A percentile compares a stretch with the other conserved stretches of the same genome.
These are phyloP conservation scores for Tylopilus balloui DNA, from an alignment of 768 basidiomycete species.

Conservation along the genomic window DNA sequence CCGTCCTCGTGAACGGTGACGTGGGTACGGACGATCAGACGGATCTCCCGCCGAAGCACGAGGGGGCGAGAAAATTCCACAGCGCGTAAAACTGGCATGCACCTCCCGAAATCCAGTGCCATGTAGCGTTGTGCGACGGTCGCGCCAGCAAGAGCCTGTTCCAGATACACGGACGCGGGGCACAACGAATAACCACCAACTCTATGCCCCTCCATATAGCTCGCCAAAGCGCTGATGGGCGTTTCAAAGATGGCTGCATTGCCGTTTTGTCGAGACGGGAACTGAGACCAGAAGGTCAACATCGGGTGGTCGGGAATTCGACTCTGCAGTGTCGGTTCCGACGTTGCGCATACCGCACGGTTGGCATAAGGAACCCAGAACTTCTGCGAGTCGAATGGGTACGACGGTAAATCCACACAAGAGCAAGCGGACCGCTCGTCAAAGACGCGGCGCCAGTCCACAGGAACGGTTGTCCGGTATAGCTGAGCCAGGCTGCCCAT, in stretches of 20 bases:
- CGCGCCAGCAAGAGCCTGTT: constrained; percentile 48
- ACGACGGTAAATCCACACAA: constrained; percentile 55
- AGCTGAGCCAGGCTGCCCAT: constrained; percentile 44
- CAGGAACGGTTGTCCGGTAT: constrained; percentile 36
- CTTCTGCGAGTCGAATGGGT: constrained; percentile 52
- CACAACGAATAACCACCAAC: constrained; percentile 55
- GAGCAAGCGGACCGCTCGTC: constrained; percentile 37
- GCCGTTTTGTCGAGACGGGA: constrained; percentile 33
- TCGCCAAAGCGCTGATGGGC: constrained; percentile 40
- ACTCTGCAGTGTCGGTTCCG: constrained; percentile 2
- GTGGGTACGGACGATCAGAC: constrained; percentile 35
- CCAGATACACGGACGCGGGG: constrained; percentile 63
- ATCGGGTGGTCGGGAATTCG: constrained; percentile 31
- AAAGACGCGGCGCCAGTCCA: constrained; percentile 58
- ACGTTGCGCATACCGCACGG: not conserved
- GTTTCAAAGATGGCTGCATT: constrained; percentile 51
- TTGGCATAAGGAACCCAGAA: constrained; percentile 56
- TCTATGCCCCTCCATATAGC: constrained; percentile 51
- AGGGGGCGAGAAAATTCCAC: constrained; percentile 53
- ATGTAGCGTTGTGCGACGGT: constrained; percentile 34
- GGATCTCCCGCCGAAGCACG: constrained; percentile 37
- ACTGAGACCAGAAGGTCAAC: constrained; percentile 40
- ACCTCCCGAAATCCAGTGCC: constrained; percentile 30
- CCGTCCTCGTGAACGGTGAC: constrained; percentile 36
- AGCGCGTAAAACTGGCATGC: constrained; percentile 36